Evolutionary conservation across 2,329 filamentous ascomycete genomes (phyloP).

Genomic region (Zymoseptoria pseudotritici): DNA sequence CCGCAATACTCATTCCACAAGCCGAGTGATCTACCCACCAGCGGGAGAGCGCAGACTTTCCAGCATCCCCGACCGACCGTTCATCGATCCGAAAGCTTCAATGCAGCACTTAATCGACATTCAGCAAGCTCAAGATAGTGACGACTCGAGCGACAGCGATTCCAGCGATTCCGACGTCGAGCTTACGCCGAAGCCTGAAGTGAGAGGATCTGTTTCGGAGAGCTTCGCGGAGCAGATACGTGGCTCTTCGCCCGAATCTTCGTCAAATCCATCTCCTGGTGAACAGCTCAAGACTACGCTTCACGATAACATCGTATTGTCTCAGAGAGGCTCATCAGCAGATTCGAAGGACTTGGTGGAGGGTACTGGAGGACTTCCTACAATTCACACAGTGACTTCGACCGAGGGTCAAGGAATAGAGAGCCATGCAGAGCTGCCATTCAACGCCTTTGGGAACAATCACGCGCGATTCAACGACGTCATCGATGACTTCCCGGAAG

Average conservation of each 20-base stretch:
- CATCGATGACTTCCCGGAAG: neutral
- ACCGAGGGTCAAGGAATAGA: neutral
- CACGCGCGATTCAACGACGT: conserved; percentile 1
- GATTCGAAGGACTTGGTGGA: neutral
- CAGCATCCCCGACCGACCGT: neutral
- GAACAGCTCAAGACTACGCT: neutral
- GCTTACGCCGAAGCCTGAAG: neutral
- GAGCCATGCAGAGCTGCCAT: neutral
- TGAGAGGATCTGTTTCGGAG: conserved; percentile 10
- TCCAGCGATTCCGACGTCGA: conserved; percentile 3
- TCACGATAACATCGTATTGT: neutral
- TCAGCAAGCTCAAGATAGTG: conserved; percentile 1
- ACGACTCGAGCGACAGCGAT: conserved; percentile 4
- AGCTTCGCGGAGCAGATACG: conserved; percentile 5
- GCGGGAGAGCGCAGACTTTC: neutral
- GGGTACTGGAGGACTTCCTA: neutral
- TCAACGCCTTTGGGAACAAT: neutral
- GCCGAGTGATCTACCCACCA: neutral
- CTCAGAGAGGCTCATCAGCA: neutral
- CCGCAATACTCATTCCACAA: neutral
- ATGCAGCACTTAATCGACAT: conserved; percentile 1
- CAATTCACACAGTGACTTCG: neutral
- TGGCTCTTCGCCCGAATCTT: neutral
- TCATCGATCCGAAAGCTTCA: neutral
- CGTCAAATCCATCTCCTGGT: neutral